Conservation (phyloP, 306 rosid genomes). For the Gastrolobium villosum region DNA sequence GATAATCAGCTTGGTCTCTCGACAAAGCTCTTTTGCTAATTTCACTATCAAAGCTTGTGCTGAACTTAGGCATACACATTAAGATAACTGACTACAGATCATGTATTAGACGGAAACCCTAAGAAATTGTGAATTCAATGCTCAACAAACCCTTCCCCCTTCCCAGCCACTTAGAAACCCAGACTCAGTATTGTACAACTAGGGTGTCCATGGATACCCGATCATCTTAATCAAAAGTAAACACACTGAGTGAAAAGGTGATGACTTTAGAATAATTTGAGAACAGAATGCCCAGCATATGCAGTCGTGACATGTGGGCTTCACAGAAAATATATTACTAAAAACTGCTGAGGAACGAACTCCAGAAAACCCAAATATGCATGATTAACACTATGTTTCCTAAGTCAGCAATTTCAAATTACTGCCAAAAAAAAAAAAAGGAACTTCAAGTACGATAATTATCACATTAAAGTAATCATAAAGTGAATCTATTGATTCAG, state of each 20-base stretch:
- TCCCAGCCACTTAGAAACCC: too few species aligned
- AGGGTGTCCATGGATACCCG: too few species aligned
- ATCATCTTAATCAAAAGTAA: background rate
- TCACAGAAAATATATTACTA: background rate
- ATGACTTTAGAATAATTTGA: background rate
- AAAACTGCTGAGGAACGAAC: background rate
- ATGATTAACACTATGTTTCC: background rate
- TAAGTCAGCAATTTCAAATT: background rate
- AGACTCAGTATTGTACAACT: too few species aligned
- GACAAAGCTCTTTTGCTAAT: too few species aligned
- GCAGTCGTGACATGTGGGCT: background rate
- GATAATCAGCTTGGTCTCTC: background rate
- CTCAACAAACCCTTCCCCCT: too few species aligned
- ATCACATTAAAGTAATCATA: slow-evolving; percentile 1
- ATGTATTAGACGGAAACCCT: background rate
- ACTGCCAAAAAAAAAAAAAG: background rate
- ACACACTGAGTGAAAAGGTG: background rate
- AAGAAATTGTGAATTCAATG: background rate
- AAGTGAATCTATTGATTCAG: slow-evolving; percentile 34
- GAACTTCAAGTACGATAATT: background rate
- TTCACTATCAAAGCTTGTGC: too few species aligned
- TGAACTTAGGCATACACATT: too few species aligned
- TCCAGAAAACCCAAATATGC: background rate
- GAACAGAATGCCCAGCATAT: background rate
- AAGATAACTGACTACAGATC: too few species aligned